Evolutionary conservation across 2,329 filamentous ascomycete species (phyloP).

Genomic region (Pyricularia sp.): DNA sequence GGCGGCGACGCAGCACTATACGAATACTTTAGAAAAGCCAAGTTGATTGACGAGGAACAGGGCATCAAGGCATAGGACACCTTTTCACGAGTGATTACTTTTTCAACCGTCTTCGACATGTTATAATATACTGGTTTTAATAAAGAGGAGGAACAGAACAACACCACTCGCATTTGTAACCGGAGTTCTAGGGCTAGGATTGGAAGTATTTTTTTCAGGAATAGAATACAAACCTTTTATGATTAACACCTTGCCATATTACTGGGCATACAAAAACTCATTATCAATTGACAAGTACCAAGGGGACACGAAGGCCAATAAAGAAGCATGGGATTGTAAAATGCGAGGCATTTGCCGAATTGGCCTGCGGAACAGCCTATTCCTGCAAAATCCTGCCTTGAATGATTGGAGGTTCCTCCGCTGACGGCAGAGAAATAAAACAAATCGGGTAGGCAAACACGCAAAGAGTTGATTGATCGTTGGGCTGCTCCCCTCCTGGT

Average conservation of each 20-base stretch:
- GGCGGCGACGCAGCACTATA: constrained; percentile 39
- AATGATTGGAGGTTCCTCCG: background rate
- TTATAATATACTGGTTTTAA: background rate
- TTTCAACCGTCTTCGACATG: background rate
- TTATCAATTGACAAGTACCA: background rate
- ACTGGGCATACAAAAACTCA: too few relatives aligned
- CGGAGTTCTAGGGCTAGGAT: background rate
- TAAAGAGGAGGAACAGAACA: background rate
- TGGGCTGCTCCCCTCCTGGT: background rate
- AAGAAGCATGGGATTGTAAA: background rate
- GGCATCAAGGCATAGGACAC: background rate
- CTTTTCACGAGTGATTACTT: background rate
- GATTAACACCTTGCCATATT: too few relatives aligned
- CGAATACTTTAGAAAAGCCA: constrained; percentile 28
- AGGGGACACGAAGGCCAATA: background rate
- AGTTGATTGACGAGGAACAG: constrained; percentile 17
- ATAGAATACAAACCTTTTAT: background rate
- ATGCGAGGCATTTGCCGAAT: background rate
- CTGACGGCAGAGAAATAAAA: background rate
- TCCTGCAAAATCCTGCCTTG: too few relatives aligned
- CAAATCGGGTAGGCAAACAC: background rate
- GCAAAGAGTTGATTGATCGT: background rate
- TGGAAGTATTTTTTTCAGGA: background rate
- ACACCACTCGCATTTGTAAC: background rate
- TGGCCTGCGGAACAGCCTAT: background rate